Evolutionary conservation across 2,329 filamentous ascomycete genomes (phyloP).

Genomic region (Pseudocercospora eumusae): DNA sequence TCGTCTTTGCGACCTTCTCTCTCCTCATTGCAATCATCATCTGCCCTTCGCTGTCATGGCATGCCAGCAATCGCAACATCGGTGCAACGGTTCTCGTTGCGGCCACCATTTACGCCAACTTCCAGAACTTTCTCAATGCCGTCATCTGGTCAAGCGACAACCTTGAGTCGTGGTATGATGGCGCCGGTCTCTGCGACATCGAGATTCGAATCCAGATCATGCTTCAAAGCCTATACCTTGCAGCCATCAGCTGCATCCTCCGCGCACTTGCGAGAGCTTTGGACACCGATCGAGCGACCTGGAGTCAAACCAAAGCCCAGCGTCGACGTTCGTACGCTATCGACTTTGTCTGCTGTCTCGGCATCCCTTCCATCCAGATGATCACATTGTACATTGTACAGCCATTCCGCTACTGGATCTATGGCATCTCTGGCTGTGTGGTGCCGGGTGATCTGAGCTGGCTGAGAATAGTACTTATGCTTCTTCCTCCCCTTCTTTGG

Average conservation of each 20-base stretch:
- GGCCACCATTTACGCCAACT: slow-evolving; percentile 59
- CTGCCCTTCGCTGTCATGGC: slow-evolving; percentile 61
- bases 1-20: slow-evolving; percentile 53
- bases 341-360: slow-evolving; percentile 59
- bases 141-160: slow-evolving; percentile 66
- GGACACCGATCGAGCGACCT: slow-evolving; percentile 57
- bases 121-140: slow-evolving; percentile 61
- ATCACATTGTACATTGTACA: slow-evolving; percentile 62
- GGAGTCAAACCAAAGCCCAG: slow-evolving; percentile 54
- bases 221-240: slow-evolving; percentile 54
- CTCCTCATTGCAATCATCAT: slow-evolving; percentile 55
- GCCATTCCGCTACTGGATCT: slow-evolving; percentile 59
- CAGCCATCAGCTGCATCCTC: slow-evolving; percentile 60
- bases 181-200: slow-evolving; percentile 64
- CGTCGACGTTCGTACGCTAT: slow-evolving; percentile 51
- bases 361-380: slow-evolving; percentile 58
- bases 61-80: slow-evolving; percentile 62
- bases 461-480: slow-evolving; percentile 56
- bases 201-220: slow-evolving; percentile 61
- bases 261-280: slow-evolving; percentile 62
- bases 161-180: slow-evolving; percentile 57
- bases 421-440: slow-evolving; percentile 61
- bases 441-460: slow-evolving; percentile 58
- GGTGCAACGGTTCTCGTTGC: slow-evolving; percentile 59
- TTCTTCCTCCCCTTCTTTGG: slow-evolving; percentile 59